These are phyloP conservation scores for Talaromyces thailandensis DNA, from an alignment of 495 filamentous ascomycete genomes.

Conservation along the genomic window DNA sequence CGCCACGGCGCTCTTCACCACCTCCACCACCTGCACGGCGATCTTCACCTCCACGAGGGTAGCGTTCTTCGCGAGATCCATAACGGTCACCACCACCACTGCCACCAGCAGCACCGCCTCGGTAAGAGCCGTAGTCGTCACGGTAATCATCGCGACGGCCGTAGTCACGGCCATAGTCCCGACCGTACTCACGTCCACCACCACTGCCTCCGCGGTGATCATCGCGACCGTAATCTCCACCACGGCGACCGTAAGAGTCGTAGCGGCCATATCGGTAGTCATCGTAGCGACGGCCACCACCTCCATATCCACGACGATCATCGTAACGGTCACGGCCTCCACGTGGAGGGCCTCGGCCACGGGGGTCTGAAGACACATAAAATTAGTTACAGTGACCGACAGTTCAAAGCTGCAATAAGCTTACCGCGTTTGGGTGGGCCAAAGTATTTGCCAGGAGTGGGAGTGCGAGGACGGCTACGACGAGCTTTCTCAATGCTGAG, in stretches of 20 bases:
- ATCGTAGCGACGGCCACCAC: slow-evolving; percentile 24
- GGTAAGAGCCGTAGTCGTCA: slow-evolving; percentile 34
- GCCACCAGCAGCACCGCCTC: slow-evolving; percentile 49
- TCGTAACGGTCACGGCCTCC: slow-evolving; percentile 23
- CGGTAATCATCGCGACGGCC: slow-evolving; percentile 24
- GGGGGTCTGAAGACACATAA: background rate
- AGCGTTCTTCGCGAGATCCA: slow-evolving; percentile 59
- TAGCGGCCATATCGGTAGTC: slow-evolving; percentile 47
- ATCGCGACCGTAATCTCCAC: slow-evolving; percentile 45
- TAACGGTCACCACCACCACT: slow-evolving; percentile 50
- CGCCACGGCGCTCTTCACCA: slow-evolving; percentile 34
- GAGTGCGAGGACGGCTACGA: slow-evolving; percentile 85
- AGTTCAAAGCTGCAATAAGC: slow-evolving; percentile 16
- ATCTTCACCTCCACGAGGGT: slow-evolving; percentile 52
- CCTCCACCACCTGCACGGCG: slow-evolving; percentile 44
- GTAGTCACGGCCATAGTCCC: slow-evolving; percentile 43
- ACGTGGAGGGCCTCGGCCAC: slow-evolving; percentile 38
- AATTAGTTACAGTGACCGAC: background rate
- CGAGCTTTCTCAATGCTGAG: slow-evolving; percentile 99
- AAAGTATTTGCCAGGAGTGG: slow-evolving; percentile 98
- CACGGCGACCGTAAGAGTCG: slow-evolving; percentile 41
- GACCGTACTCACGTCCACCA: slow-evolving; percentile 44
- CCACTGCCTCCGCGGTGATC: slow-evolving; percentile 47
- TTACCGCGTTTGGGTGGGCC: slow-evolving; percentile 96
- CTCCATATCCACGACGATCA: slow-evolving; percentile 15